Evolutionary conservation across 768 basidiomycete species (phyloP), one percentile per base, ranked within the genome.

Genomic region (Tylopilus rubrobrunneus): DNA sequence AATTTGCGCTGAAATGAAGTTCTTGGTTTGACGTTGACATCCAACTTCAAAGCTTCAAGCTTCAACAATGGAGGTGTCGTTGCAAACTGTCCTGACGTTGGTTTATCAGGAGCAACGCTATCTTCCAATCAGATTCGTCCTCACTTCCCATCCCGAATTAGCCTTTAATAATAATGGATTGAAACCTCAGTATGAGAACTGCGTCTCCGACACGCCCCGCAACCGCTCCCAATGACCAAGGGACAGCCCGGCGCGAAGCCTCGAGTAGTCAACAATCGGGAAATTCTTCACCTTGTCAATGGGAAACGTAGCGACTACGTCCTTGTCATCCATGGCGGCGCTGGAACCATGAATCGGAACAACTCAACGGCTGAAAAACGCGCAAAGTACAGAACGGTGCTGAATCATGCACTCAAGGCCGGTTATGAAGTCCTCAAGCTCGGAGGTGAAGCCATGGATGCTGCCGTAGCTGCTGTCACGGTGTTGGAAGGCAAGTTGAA

Each of bases 361-460:
- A 67, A 66, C 19, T 81, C 84, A 15, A 85, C 86, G 1, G 84
- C 83, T 3, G 80, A 84, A 56, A 76, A 84, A 58, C 78, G 76
- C 39, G 76, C 77, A 14, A 70, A 70, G 48, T 90, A 89, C 71
- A 82, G 78, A 60, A 68, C 73, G 4, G 82, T 73, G 3, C 71
- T 93, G 39, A 64, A 68, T 9, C 67, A 67, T 4, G 83, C 90
- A 1, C 71, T 93, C 40, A 57, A 69, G 47, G 82, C 81, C 4
- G 90, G 90, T 1, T 74, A 90, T 58, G 63, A 78, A 19, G 74
- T 90, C 19, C 78, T 93, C 41, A 72, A 67, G 37, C 68, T 76
- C 4, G 87, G 86, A 15, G 90, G 89, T 0, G 87, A 89, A 64
- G 89, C 90, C 5, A 83, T 93, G 78, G 89, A 92, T 65, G 89